phyloP scores from a whole-genome alignment of 2,329 filamentous ascomycete genomes.

The Apiospora aurea region DNA sequence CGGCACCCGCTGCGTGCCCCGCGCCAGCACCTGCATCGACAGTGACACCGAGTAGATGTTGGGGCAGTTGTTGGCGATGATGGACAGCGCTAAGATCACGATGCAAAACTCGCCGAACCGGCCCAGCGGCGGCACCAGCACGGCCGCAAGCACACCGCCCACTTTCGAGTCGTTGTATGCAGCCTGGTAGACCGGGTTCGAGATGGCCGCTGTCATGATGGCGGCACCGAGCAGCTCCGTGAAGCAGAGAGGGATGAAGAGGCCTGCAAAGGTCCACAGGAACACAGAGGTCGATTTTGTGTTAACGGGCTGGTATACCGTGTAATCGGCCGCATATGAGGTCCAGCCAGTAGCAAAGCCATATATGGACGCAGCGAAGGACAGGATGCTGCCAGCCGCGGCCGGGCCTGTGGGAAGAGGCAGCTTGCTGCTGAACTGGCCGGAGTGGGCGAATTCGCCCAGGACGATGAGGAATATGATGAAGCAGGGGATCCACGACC shows the following conservation, averaged over 20 bases:
- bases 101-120: constrained; percentile 77
- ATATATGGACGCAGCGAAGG: constrained; percentile 71
- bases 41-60: constrained; percentile 76
- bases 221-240: constrained; percentile 77
- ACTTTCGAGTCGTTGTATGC: constrained; percentile 65
- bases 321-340: constrained; percentile 78
- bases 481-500: constrained; percentile 75
- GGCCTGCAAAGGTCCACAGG: constrained; percentile 70
- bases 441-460: constrained; percentile 71
- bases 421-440: constrained; percentile 63
- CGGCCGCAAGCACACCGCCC: constrained; percentile 71
- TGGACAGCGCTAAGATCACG: constrained; percentile 69
- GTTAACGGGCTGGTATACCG: constrained; percentile 74
- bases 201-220: constrained; percentile 67
- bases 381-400: constrained; percentile 69
- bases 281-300: constrained; percentile 70
- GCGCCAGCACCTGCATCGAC: constrained; percentile 69
- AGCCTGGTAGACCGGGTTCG: constrained; percentile 59
- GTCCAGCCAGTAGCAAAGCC: constrained; percentile 78
- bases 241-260: constrained; percentile 76
- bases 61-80: constrained; percentile 74
- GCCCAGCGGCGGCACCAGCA: constrained; percentile 68
- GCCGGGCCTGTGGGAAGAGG: constrained; percentile 64
- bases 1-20: constrained; percentile 65
- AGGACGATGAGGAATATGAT: constrained; percentile 77